Evolutionary conservation across 257 asterid species (phyloP), one percentile per base, ranked within the genome.

Genomic region (Asclepias syriaca): DNA sequence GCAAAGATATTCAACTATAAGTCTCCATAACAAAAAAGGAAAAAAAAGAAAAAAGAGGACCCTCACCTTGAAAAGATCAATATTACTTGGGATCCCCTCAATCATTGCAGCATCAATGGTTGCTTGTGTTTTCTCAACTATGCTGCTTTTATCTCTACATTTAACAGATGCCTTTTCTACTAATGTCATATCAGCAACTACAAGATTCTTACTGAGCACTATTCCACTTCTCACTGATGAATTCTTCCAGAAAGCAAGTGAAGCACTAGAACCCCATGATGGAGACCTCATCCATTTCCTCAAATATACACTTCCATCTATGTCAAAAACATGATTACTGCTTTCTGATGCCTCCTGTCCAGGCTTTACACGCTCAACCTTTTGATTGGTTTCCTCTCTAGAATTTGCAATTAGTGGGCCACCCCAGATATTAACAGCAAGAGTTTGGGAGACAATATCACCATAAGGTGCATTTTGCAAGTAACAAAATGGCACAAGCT

Each of bases 71-170:
- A 95, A 86, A 80, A 95, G 99, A 83, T 92, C 99, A 19, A 95
- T 92, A 69, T 95, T 95, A 74, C 96, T 92, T 7, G 99, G 99
- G 72, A 95, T 95, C 69, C 99, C 99, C 80, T 95, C 97, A 60
- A 92, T 88, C 89, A 84, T 95, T 4, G 99, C 99, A 51, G 95
- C 99, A 65, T 92, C 91, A 40, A 92, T 95, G 14, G 99, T 92
- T 65, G 96, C 99, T 78, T 90, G 98, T 24, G 99, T 91, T 81
- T 87, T 95, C 89, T 95, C 97, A 49, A 83, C 98, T 48, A 86
- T 86, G 72, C 57, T 83, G 75, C 69, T 85, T 76, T 83, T 90
- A 49, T 90, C 94, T 76, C 97, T 85, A 76, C 95, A 95, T 7
- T 83, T 78, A 78, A 77, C 71, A 21, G 94, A 87, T 2, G 99